Base-by-base conservation (phyloP, 169 alveolate genomes). In the Plasmodium billcollinsi region DNA sequence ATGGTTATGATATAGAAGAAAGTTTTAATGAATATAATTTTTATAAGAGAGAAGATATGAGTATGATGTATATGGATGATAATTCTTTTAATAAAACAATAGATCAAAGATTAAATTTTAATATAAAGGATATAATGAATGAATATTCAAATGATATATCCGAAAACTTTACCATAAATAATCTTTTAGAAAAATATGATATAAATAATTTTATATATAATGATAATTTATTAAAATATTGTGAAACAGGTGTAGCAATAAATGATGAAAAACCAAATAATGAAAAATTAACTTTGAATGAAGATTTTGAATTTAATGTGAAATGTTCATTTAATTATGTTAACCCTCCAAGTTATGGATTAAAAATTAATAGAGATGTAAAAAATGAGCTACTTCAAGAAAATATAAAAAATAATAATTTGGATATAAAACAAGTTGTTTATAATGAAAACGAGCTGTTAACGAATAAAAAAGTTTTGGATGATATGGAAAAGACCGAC, bases 171-270 rank as follows among this genome's bases (percentile, higher is more conserved):
- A 15, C 83, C 7, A 63, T 86, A 24, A 71, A 39, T 29, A 61
- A 20, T 39, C 61, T 86, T 29, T 45, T 86, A 72, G 72, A 86
- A 49, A 86, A 86, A 2, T 86, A 73, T 49, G 92, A 86, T 65
- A 47, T 86, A 11, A 86, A 74, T n/a, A 33, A 61, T 49, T 71
- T 86, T 33, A 71, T 86, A 15, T 71, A 45, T n/a, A 86, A 86
- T 62, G 92, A 86, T 72, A 26, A 14, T 43, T 66, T 86, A 54
- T 86, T 86, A 67, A 86, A 59, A 9, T 71, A 72, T 86, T 86
- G 80, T 29, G 92, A 86, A 9, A 18, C 75, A 5, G 92, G 88
- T 26, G 67, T 73, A 15, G 20, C 73, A 0, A 59, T 86, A 45
- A 70, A 86, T 65, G 90, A 75, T 45, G 88, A 73, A 58, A 24